Base-by-base conservation (phyloP, 1,284 basidiomycete species). In the Hemileia vastatrix region DNA sequence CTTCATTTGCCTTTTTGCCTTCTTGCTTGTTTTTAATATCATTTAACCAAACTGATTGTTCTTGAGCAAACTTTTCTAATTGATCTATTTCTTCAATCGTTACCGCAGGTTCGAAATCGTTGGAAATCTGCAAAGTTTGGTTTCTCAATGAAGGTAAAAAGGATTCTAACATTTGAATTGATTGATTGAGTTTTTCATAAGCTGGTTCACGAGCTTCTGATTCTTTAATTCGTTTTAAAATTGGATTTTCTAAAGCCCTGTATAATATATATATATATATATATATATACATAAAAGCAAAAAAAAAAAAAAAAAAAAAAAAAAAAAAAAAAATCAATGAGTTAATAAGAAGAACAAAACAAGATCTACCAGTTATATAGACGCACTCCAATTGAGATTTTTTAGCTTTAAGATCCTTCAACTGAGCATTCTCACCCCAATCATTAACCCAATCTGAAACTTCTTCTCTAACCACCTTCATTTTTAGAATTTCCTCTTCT, bases 211-310 rank as follows among this genome's bases (percentile, higher is more conserved):
- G 78, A 18, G 84, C 83, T 68, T 86, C 84, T 59, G 86, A 86
- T 77, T 98, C 92, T 73, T 83, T 82, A 77, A 93, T 88, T 9
- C 95, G 86, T 71, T 85, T 83, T 49, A 88, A 81, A 63, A 96
- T 84, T 1, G 90, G 89, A 50, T 81, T 79, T 75, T 96, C 91
- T 64, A 93, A 77, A 47, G 80, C 78, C 77, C 90, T 92, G 70
- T 6, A 51, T 2, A 19, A n/a, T n/a, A 21, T 45, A 13, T 32
- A 56, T 49, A 23, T 21, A n/a, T 43, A 63, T 4, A 59, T 9
- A 43, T n/a, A 27, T 48, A n/a, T 15, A 44, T 47, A 21, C 61
- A 1, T 49, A 43, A 21, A 61, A 44, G 13, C 57, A 55, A 19
- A 5, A 63, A 27, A 45, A 6, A 50, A 50, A 62, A 24, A 65